Evolutionary conservation across 768 basidiomycete genomes (phyloP), one percentile per base, ranked within the genome.

Genomic region (Termitomyces sp.): DNA sequence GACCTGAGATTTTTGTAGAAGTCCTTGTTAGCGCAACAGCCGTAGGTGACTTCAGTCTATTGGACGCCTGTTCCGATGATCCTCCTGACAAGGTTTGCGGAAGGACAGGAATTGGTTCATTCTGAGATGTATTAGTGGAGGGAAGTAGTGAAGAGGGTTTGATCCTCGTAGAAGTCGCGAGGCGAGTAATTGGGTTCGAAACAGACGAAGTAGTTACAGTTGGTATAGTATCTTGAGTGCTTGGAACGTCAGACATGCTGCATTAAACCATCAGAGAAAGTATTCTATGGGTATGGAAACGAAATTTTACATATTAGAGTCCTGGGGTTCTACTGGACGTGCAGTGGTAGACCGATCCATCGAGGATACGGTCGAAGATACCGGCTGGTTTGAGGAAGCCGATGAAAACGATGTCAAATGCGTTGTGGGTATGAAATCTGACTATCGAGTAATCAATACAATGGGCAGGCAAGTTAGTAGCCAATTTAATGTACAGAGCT

Each of bases 1-100:
- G 22, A 60, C 61, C 52, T 40, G 57, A 56, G 9, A 57, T 38
- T 20, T 52, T 18, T 6, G 60, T 61, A 16, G 54, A 52, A 16
- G 54, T 58, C 8, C 18, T 58, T 3, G 60, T 28, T 13, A 32
- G 3, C n/a, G 43, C 14, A 22, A 18, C 30, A 48, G 11, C 35
- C 35, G 53, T 48, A 18, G 41, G 2, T 30, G 53, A 30, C 10
- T 52, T 28, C 38, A 24, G 5, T n/a, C 3, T 16, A 52, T 40
- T 40, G 10, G 51, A 52, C n/a, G 26, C 38, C 1, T 28, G 26
- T 28, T 41, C n/a, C 26, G 26, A 40, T 41, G 26, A 20, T 41
- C n/a, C 38, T 20, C 16, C n/a, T 35, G 52, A 26, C 36, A 47
- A 35, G 28, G 47, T 43, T 33, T 35, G 52, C 5, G 50, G 24